phyloP scores from a whole-genome alignment of 176 grass and related monocot species.

The Rhynchospora tenuis region DNA sequence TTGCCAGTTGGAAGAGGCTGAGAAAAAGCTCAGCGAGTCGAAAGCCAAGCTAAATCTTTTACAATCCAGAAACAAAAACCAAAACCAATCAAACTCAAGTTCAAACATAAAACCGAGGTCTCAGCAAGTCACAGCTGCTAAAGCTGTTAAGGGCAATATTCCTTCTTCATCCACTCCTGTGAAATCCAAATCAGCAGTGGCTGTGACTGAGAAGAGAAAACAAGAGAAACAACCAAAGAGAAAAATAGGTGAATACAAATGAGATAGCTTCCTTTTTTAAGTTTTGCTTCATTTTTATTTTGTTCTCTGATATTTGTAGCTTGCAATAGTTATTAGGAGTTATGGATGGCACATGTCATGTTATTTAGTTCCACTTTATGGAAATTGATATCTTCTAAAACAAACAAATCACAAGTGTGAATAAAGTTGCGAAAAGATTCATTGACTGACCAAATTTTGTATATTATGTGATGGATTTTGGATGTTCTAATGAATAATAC shows the following conservation, averaged over 20 bases:
- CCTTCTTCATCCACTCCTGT: conserved; percentile 22
- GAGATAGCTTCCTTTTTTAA: not conserved
- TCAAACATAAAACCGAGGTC: conserved; percentile 2
- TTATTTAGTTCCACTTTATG: not conserved
- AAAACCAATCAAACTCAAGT: not conserved
- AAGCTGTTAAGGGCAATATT: conserved; percentile 17
- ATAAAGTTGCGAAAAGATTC: not conserved
- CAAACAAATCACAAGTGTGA: not conserved
- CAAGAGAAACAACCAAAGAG: conserved; percentile 58
- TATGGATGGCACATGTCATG: not conserved
- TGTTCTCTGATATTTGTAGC: not conserved
- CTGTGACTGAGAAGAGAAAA: not conserved
- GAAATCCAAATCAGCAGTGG: not conserved
- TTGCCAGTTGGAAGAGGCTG: conserved; percentile 50
- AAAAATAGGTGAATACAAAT: conserved; percentile 43
- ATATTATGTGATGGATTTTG: not conserved
- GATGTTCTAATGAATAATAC: not conserved
- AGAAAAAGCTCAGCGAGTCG: conserved; percentile 50
- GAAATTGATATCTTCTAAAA: not conserved
- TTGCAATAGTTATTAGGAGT: not conserved
- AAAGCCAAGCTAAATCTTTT: conserved; percentile 31
- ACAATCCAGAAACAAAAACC: conserved; percentile 15
- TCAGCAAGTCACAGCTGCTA: not conserved
- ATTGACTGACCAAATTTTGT: not conserved
- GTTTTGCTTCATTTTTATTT: too few species aligned